Base-by-base conservation (phyloP, 2,329 filamentous ascomycete genomes). In the Magnaporthiopsis rhizophila region DNA sequence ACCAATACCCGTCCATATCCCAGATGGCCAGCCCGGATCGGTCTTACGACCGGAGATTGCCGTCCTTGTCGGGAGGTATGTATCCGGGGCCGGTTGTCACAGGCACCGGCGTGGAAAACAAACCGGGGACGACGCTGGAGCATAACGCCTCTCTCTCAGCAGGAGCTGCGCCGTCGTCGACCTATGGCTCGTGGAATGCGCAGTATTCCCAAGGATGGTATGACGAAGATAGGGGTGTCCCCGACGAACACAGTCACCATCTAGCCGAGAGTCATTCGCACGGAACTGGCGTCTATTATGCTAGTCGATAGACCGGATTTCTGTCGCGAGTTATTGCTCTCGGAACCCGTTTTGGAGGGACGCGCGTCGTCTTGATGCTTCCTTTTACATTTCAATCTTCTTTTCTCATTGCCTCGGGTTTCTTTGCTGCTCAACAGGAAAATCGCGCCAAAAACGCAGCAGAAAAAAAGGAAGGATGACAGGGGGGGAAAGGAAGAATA, bases 151-250 rank as follows among this genome's bases (percentile, higher is more conserved):
- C 78, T 6, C 45, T 81, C 11, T 76, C 79, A 0, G 72, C 78
- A 1, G 78, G 74, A 1, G 72, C 75, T 15, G 72, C 74, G 6
- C 74, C 77, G 3, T 68, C 77, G 18, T 66, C 76, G 8, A 72
- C 69, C 50, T 81, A 80, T 65, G 72, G 75, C 13, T 66, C 74
- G 24, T 83, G 81, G 81, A 77, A 78, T 45, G 78, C 79, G 59
- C 72, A 76, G 34, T 80, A 79, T 62, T 81, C 78, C 66, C 72
- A 72, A 15, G 72, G 69, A n/a, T 79, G 77, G 76, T 76, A 77
- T 61, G 72, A 71, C 7, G 71, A 74, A 21, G 65, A 68, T 28
- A 66, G 68, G n/a, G 62, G 64, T 9, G 65, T 15, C 66, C 67
- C 62, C 56, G 71, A 59, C 58, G 71, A 69, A 59, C 73, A 67